Base-by-base conservation (phyloP, 768 basidiomycete genomes). In the Leccinum imitatum region DNA sequence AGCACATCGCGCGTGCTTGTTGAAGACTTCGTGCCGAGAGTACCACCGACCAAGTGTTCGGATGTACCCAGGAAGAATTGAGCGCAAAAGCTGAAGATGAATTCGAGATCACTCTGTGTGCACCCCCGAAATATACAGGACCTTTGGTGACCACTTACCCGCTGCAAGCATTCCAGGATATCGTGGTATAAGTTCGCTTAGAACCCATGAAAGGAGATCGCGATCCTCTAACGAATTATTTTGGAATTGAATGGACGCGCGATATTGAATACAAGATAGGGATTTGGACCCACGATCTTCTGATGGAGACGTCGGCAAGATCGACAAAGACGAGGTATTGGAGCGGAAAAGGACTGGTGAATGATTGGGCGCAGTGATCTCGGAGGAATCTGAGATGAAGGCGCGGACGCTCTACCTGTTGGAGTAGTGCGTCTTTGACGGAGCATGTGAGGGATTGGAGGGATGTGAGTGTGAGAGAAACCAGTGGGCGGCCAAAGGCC, bases 151-250 rank as follows among this genome's bases (percentile, higher is more conserved):
- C 59, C 63, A 63, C 58, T 63, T 50, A 86, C 89, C 87, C 70
- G 86, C 88, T 35, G 84, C 88, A 31, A 91, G 75, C 84, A 91
- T 83, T 56, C 89, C 90, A 54, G 90, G 87, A 75, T 84, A 91
- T 54, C 82, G 81, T 37, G 89, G 88, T 47, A 87, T 78, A 33
- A 87, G 78, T 64, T 91, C 87, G 60, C 81, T 81, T 61, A 86
- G 67, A 51, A 82, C 80, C 86, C 87, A 91, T 19, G 80, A 77
- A 48, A 87, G 76, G 8, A 89, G 72, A 63, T 90, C 86, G 41
- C 86, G 67, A 65, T 81, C 82, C 85, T 90, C 23, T 23, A 23
- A 23, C 23, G 23, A 30, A n/a, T 62, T 56, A 41, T 19, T 57
- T 64, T 27, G 25, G 25, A 25, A 25, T 50, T 61, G n/a, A 59